Conservation (phyloP, 139 green algal species). For the Desmodesmus armatus region DNA sequence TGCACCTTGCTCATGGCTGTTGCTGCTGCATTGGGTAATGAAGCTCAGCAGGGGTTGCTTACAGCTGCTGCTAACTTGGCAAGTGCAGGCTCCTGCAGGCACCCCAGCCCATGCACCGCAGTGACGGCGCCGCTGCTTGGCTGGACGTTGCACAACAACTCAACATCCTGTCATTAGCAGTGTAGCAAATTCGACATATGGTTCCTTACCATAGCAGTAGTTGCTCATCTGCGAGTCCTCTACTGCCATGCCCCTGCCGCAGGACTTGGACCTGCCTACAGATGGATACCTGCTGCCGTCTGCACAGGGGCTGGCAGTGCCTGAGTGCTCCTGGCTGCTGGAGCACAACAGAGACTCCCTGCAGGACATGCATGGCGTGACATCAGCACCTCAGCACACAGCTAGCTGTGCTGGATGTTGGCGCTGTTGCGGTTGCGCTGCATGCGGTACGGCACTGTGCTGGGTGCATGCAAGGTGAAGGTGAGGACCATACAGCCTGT, state of each 20-base stretch:
- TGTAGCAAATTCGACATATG: too few relatives aligned
- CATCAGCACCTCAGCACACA: neutral
- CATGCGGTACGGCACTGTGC: too few relatives aligned
- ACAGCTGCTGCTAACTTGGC: too few relatives aligned
- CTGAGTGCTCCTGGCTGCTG: neutral
- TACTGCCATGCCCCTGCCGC: slow-evolving; percentile 2
- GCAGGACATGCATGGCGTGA: neutral
- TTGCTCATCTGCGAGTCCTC: neutral
- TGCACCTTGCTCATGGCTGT: neutral
- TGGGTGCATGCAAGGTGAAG: too few relatives aligned
- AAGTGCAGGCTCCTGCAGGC: too few relatives aligned
- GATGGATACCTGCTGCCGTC: neutral
- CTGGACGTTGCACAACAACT: too few relatives aligned
- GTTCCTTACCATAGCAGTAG: slow-evolving; percentile 27
- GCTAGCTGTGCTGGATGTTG: neutral
- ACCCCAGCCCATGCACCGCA: too few relatives aligned
- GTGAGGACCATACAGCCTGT: neutral
- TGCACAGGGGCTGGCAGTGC: neutral
- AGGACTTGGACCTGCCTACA: slow-evolving; percentile 22
- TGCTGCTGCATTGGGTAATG: neutral
- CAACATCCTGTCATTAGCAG: too few relatives aligned
- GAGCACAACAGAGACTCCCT: slow-evolving; percentile 13
- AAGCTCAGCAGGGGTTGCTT: too few relatives aligned
- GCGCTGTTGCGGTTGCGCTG: neutral
- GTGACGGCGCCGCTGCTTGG: too few relatives aligned